Base-by-base conservation (phyloP, 495 filamentous ascomycete species). In the Collariella sp. region DNA sequence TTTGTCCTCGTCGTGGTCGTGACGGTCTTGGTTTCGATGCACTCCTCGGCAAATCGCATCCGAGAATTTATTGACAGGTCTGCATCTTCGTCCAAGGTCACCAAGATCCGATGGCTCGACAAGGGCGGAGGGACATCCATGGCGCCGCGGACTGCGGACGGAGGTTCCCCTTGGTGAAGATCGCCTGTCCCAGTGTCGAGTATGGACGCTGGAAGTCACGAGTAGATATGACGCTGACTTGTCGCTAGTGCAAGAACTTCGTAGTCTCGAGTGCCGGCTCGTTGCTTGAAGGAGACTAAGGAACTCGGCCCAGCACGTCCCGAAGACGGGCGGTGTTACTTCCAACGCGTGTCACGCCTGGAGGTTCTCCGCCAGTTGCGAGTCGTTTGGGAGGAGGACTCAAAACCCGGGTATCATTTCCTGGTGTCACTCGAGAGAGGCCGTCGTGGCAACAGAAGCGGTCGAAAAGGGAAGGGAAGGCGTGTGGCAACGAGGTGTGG, bases 1-100 rank as follows among this genome's bases (percentile, higher is more conserved):
- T 93, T 96, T 0, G 91, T 96, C 1, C 89, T 95, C 0, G 91
- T 97, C 0, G 91, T 97, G 0, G 93, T 96, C 5, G 91, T 97
- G 56, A 96, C 83, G 10, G 76, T 81, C 64, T 77, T 81, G n/a
- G 77, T 80, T 64, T 81, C 78, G 57, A 81, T 73, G 54, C 77
- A 80, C 58, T 81, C 76, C 18, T 80, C 70, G 45, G 72, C 74
- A 55, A 79, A 76, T 54, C 76, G 73, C 46, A 80, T 59, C 9
- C 57, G 48, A 33, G 46, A 62, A 36, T 66, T 64, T 3, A 64
- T 53, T 5, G 65, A 64, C 23, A 65, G 55, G 35, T 58, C 62
- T 46, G 74, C 69, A 45, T 70, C 64, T 15, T 75, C 73, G 43
- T 73, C 67, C 60, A 67, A 76, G 50, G 70, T 74, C 57, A 76